Evolutionary conservation across 2,329 filamentous ascomycete genomes (phyloP), one percentile per base, ranked within the genome.

Genomic region (Aspergillus floridensis): DNA sequence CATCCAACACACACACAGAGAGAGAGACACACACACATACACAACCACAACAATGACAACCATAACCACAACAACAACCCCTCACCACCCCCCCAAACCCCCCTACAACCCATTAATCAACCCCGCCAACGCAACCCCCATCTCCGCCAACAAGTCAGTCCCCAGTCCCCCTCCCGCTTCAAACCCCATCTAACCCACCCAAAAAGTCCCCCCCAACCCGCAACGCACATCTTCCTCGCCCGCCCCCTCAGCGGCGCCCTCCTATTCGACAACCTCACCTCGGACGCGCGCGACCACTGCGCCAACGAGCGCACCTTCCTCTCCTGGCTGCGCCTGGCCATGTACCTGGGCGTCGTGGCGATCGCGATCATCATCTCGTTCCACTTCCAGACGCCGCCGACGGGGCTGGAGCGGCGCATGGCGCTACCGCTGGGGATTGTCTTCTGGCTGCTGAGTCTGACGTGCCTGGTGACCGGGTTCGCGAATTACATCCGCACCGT

Each of bases 311-410:
- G 86, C 66, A 88, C 86, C 0, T 97, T 97, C 72, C 87, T 98
- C 29, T 95, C 93, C 2, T 97, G 95, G 84, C 86, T 98, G 21
- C 88, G 93, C 4, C 84, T 98, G 2, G 88, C 90, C 32, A 86
- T 96, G 67, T 96, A 96, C 79, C 93, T 98, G 84, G 87, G 92
- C 64, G 82, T 99, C 54, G 92, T 98, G 8, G 86, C 91, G 29
- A 85, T 96, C 32, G 93, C 95, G 53, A 96, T 99, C 66, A 87
- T 96, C 10, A 82, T 97, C 53, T 96, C 91, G 14, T 99, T 99
- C 74, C 93, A 99, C 71, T 83, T 99, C 53, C 93, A 92, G 70
- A 81, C 81, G 19, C 77, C 87, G 67, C 91, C 95, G 0, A 85
- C 86, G 0, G 71, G 79, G 0, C 74, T 91, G 14, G 95, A 99